Evolutionary conservation across 257 asterid genomes (phyloP).

Genomic region (Nicotiana attenuata): DNA sequence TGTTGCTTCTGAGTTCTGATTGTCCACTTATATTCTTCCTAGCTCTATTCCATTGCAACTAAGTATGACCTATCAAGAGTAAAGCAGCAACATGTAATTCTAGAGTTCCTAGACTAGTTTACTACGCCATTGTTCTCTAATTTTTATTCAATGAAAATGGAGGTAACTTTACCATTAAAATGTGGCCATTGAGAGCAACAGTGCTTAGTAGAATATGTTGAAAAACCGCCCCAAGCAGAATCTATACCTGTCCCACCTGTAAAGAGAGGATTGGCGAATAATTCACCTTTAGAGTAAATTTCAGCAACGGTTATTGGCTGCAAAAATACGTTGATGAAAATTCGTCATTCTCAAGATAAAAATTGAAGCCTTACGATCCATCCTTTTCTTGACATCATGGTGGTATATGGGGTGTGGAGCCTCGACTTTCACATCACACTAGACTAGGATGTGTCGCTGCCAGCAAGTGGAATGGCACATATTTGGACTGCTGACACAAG

Average conservation of each 20-base stretch:
- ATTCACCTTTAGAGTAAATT: background rate
- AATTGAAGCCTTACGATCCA: background rate
- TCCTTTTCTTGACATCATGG: background rate
- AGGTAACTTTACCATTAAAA: background rate
- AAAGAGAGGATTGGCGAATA: background rate
- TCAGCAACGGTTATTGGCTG: background rate
- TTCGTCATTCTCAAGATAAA: background rate
- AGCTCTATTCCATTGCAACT: background rate
- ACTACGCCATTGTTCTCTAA: background rate
- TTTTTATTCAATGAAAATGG: background rate
- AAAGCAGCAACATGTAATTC: background rate
- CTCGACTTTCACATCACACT: background rate
- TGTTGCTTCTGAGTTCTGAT: no score
- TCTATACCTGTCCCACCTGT: background rate
- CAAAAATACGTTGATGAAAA: background rate
- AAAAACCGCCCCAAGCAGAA: background rate
- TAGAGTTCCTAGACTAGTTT: background rate
- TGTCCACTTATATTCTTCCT: background rate
- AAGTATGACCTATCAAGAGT: background rate
- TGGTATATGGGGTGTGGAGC: background rate
- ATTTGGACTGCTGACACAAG: background rate
- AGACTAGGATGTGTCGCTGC: conserved; percentile 3
- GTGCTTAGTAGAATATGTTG: background rate
- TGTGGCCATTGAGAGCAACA: background rate
- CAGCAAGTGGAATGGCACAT: conserved; percentile 4